A percentile compares a stretch with the other conserved stretches of the same genome.
Conservation (phyloP, 768 basidiomycete genomes). For the Xerocomus spinulosus region DNA sequence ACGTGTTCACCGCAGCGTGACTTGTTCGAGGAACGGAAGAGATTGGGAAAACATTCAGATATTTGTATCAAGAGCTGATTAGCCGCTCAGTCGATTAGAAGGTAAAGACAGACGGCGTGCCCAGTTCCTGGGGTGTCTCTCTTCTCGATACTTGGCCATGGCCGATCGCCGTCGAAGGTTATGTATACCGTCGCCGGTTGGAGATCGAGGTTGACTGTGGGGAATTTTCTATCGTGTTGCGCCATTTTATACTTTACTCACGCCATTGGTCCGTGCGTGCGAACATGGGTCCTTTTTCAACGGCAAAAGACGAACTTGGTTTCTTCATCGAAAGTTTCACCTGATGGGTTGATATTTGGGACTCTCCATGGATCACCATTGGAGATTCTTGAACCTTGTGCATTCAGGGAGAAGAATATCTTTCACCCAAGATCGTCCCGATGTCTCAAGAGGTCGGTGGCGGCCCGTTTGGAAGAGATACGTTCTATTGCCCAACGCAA, state of each 20-base stretch:
- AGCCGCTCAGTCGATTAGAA: conserved; percentile 50
- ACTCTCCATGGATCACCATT: conserved; percentile 34
- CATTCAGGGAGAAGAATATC: conserved; percentile 53
- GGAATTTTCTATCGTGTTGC: conserved; percentile 17
- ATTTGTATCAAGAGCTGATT: conserved; percentile 64
- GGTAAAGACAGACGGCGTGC: conserved; percentile 58
- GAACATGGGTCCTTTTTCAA: conserved; percentile 16
- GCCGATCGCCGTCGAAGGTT: conserved; percentile 23
- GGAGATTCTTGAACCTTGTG: conserved; percentile 52
- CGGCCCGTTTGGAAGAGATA: conserved; percentile 67
- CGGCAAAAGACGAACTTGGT: too few relatives aligned
- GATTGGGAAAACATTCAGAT: not conserved
- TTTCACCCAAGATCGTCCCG: conserved; percentile 69
- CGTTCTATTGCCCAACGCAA: too few relatives aligned
- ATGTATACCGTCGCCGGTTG: conserved; percentile 28
- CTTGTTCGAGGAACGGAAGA: not conserved
- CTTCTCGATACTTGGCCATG: conserved; percentile 42
- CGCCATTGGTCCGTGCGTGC: conserved; percentile 51
- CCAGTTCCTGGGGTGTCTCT: conserved; percentile 51
- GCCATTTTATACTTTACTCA: conserved; percentile 22
- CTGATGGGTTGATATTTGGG: conserved; percentile 73
- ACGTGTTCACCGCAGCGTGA: not conserved
- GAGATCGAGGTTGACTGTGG: conserved; percentile 42
- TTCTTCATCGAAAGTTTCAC: conserved; percentile 63
- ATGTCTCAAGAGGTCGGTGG: conserved; percentile 39